These are phyloP conservation scores for Skeletonema grethae DNA, from an alignment of 108 stramenopile species.

Conservation along the genomic window DNA sequence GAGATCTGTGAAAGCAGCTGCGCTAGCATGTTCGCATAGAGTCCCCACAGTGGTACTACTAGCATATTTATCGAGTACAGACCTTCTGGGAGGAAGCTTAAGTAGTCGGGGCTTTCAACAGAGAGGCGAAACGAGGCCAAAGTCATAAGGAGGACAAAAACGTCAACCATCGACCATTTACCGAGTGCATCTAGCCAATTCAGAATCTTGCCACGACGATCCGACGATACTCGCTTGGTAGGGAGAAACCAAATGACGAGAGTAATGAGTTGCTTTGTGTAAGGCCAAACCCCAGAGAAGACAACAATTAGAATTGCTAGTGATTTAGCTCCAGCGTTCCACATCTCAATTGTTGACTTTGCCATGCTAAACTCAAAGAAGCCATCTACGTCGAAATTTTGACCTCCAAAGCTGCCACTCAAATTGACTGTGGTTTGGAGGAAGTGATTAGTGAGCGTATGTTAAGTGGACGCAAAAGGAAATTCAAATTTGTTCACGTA, in stretches of 20 bases:
- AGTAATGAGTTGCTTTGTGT: conserved; percentile 72
- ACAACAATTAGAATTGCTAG: conserved; percentile 72
- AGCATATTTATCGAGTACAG: conserved; percentile 73
- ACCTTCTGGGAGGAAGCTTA: conserved; percentile 63
- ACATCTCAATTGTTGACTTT: conserved; percentile 68
- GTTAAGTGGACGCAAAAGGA: no score
- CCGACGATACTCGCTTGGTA: conserved; percentile 45
- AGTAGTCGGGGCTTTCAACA: conserved; percentile 62
- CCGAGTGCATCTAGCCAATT: conserved; percentile 79
- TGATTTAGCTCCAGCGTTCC: conserved; percentile 64
- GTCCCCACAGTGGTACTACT: conserved; percentile 80
- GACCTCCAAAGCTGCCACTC: conserved; percentile 60
- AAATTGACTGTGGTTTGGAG: conserved; percentile 47
- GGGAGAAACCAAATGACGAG: conserved; percentile 75
- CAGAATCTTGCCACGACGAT: conserved; percentile 61
- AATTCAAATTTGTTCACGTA: no score
- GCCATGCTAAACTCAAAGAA: conserved; percentile 80
- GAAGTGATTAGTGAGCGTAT: no score
- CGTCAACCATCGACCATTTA: conserved; percentile 70
- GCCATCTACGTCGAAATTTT: conserved; percentile 51
- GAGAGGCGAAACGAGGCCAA: conserved; percentile 74
- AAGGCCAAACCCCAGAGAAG: conserved; percentile 85
- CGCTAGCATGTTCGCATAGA: conserved; percentile 84
- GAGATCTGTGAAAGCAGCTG: conserved; percentile 77
- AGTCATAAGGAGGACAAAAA: conserved; percentile 73